A percentile compares a stretch with the other conserved stretches of the same genome.
These are phyloP conservation scores for Linaria vulgaris DNA, from an alignment of 257 asterid species.

Conservation along the genomic window DNA sequence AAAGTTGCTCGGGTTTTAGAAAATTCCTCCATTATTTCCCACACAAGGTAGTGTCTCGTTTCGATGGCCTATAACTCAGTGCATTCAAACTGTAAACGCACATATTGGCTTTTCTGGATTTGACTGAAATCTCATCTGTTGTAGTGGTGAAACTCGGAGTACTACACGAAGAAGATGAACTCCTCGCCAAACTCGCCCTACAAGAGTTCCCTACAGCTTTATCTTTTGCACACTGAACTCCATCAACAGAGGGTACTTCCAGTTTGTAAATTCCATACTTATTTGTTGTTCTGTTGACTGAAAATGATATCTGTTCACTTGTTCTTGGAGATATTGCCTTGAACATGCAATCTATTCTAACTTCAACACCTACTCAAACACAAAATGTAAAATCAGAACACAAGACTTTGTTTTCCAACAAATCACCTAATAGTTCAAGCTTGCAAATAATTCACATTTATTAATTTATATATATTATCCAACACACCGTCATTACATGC, in stretches of 20 bases:
- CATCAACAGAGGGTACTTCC: slow-evolving; percentile 78
- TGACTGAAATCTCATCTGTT: slow-evolving; percentile 62
- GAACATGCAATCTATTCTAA: slow-evolving; percentile 83
- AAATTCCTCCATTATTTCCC: slow-evolving; percentile 34
- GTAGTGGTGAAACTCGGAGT: slow-evolving; percentile 58
- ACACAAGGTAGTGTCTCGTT: slow-evolving; percentile 53
- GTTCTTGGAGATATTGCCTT: slow-evolving; percentile 76
- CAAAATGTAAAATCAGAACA: neutral
- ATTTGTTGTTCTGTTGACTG: slow-evolving; percentile 85
- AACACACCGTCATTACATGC: too few relatives aligned
- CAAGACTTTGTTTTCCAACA: too few relatives aligned
- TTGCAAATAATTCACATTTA: too few relatives aligned
- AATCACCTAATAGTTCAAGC: too few relatives aligned
- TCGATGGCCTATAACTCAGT: slow-evolving; percentile 72
- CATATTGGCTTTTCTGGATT: slow-evolving; percentile 55
- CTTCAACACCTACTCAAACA: slow-evolving; percentile 63
- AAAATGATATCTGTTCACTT: slow-evolving; percentile 60
- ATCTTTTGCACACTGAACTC: slow-evolving; percentile 84
- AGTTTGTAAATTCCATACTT: slow-evolving; percentile 67
- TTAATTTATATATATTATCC: too few relatives aligned
- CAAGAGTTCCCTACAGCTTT: slow-evolving; percentile 66
- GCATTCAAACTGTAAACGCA: slow-evolving; percentile 68
- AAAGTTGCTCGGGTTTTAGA: neutral
- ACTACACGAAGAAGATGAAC: slow-evolving; percentile 44
- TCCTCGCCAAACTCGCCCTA: slow-evolving; percentile 47